phyloP scores from a whole-genome alignment of 192 early-diverging fungal genomes.

The Rhizoclosmatium sp. region DNA sequence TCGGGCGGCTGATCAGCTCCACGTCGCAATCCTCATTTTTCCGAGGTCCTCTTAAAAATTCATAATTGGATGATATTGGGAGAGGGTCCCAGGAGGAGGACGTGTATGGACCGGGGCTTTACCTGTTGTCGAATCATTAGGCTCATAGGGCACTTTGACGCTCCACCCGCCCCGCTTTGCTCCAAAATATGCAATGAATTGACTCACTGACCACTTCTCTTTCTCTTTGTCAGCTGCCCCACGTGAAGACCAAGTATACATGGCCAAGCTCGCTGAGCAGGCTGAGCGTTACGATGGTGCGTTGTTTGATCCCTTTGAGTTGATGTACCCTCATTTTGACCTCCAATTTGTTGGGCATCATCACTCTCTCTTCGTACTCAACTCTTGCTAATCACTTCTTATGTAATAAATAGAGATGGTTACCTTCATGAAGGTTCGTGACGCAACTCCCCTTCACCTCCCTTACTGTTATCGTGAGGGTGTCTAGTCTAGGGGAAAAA shows the following conservation, averaged over 20 bases:
- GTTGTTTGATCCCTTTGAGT: slow-evolving; percentile 33
- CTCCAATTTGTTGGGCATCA: neutral
- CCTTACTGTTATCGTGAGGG: neutral
- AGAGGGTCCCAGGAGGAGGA: too few relatives aligned
- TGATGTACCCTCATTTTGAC: neutral
- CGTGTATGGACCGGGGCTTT: too few relatives aligned
- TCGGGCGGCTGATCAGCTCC: too few relatives aligned
- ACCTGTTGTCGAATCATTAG: too few relatives aligned
- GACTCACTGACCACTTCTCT: neutral
- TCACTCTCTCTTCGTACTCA: neutral
- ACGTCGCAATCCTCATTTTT: neutral
- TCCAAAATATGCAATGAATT: neutral
- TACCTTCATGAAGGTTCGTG: slow-evolving; percentile 76
- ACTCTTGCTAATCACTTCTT: neutral
- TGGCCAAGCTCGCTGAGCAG: slow-evolving; percentile 99
- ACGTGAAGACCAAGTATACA: slow-evolving; percentile 87
- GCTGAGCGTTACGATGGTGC: slow-evolving; percentile 99
- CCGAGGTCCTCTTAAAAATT: slow-evolving; percentile 12
- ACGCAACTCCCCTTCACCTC: neutral
- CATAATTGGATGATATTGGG: neutral
- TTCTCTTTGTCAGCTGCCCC: neutral
- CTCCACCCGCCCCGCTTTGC: neutral
- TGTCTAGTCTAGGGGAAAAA: neutral
- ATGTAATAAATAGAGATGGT: slow-evolving; percentile 73
- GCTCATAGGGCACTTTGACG: neutral